These are phyloP conservation scores for Paxillus rubicundulus DNA, from an alignment of 768 basidiomycete genomes.

Conservation along the genomic window DNA sequence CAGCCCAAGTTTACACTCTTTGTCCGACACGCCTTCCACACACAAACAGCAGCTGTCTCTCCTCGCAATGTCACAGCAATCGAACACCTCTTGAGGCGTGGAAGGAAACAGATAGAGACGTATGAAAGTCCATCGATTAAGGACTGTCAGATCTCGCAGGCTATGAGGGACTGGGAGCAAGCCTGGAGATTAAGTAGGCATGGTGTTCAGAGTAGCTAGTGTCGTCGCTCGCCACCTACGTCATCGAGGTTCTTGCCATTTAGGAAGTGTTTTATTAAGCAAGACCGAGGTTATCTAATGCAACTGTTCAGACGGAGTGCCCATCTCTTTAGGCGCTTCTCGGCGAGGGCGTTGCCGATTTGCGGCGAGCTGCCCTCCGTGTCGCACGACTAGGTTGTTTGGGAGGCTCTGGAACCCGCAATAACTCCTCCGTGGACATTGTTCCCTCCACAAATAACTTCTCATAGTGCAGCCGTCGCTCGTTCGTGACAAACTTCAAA, in stretches of 20 bases:
- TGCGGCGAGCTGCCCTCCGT: constrained; percentile 21
- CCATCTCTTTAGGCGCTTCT: constrained; percentile 6
- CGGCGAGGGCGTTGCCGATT: constrained; percentile 2
- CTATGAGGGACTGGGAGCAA: constrained; percentile 67
- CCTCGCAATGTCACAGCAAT: constrained; percentile 66
- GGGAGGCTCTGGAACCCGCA: constrained; percentile 13
- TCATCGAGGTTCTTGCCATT: neutral
- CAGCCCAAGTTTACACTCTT: constrained; percentile 66
- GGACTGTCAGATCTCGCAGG: constrained; percentile 71
- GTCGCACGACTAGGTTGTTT: constrained; percentile 17
- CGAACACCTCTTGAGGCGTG: constrained; percentile 75
- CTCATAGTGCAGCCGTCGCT: constrained; percentile 82
- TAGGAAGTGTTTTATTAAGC: constrained; percentile 3
- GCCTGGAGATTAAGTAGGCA: constrained; percentile 17
- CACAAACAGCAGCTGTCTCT: constrained; percentile 57
- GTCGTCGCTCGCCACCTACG: constrained; percentile 5
- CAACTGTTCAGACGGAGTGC: neutral
- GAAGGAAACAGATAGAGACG: constrained; percentile 62
- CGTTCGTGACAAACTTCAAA: constrained; percentile 89
- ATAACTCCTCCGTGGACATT: constrained; percentile 17
- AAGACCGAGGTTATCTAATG: constrained; percentile 9
- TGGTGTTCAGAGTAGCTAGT: constrained; percentile 11
- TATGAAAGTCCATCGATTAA: constrained; percentile 66
- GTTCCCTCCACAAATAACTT: constrained; percentile 22
- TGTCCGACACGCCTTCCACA: constrained; percentile 67